These are phyloP conservation scores for Chiua virens DNA, from an alignment of 768 basidiomycete genomes.

Conservation along the genomic window DNA sequence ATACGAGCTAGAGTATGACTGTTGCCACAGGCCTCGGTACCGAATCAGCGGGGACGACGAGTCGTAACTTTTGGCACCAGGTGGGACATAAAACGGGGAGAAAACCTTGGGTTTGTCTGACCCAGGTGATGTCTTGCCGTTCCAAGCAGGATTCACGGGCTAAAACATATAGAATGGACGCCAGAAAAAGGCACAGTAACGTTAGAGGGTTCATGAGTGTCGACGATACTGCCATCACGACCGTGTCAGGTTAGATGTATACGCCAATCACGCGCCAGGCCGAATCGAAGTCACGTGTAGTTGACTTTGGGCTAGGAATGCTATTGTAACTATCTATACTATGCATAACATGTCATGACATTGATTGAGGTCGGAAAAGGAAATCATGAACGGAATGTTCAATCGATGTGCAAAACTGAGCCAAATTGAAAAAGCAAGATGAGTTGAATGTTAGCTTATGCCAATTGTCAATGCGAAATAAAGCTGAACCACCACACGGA, in stretches of 20 bases:
- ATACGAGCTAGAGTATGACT: constrained; percentile 51
- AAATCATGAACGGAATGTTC: constrained; percentile 26
- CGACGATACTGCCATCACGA: background rate
- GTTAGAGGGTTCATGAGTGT: constrained; percentile 6
- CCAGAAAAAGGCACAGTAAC: constrained; percentile 4
- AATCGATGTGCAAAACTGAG: constrained; percentile 18
- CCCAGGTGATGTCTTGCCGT: constrained; percentile 54
- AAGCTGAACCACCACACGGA: constrained; percentile 22
- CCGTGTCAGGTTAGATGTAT: too few relatives aligned
- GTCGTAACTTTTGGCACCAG: constrained; percentile 69
- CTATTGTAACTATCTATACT: constrained; percentile 35
- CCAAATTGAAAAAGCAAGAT: constrained; percentile 25
- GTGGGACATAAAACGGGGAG: constrained; percentile 72
- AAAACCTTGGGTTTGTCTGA: constrained; percentile 49
- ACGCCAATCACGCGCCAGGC: too few relatives aligned
- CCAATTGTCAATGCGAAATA: constrained; percentile 29
- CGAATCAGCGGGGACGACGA: constrained; percentile 66
- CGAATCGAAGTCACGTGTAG: constrained; percentile 26
- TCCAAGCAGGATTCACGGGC: constrained; percentile 60
- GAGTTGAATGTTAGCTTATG: constrained; percentile 29
- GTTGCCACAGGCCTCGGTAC: constrained; percentile 61
- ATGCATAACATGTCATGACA: constrained; percentile 32
- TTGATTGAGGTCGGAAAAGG: constrained; percentile 18
- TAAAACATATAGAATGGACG: constrained; percentile 3
- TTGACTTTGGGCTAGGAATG: constrained; percentile 24